Evolutionary conservation across 176 grass and related monocot genomes (phyloP).

Genomic region (Zoysia pacifica): DNA sequence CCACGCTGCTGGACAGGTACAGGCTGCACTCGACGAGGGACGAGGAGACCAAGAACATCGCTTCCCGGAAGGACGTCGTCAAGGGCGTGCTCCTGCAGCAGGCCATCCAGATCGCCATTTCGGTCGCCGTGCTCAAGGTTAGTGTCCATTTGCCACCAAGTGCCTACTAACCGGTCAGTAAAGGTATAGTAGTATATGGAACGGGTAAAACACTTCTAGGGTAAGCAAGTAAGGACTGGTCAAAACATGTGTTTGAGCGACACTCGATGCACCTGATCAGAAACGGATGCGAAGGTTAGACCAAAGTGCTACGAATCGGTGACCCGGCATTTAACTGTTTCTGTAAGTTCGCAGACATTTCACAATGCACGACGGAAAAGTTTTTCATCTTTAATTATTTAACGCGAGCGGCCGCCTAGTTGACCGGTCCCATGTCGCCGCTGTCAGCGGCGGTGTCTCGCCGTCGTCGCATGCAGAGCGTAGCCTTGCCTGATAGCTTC

Average conservation of each 20-base stretch:
- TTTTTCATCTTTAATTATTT: neutral
- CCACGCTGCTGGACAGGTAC: constrained; percentile 46
- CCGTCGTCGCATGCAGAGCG: neutral
- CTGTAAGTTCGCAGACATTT: neutral
- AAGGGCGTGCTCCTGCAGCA: constrained; percentile 78
- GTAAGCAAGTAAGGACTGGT: neutral
- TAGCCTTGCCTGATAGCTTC: neutral
- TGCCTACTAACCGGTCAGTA: too few relatives aligned
- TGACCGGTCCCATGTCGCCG: neutral
- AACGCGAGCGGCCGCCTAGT: too few relatives aligned
- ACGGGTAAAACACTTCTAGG: too few relatives aligned
- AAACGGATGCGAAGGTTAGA: neutral
- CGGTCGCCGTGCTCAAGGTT: constrained; percentile 56
- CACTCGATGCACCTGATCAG: neutral
- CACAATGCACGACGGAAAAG: neutral
- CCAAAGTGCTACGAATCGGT: neutral
- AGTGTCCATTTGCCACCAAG: neutral
- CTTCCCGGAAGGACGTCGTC: constrained; percentile 60
- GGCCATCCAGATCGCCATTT: constrained; percentile 60
- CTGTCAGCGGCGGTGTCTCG: neutral
- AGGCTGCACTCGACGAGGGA: constrained; percentile 75
- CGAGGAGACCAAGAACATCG: constrained; percentile 72
- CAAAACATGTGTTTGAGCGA: neutral
- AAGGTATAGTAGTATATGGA: too few relatives aligned
- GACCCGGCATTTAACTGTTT: too few relatives aligned